Evolutionary conservation across 495 filamentous ascomycete species (phyloP).

Genomic region (Hyaloscypha hepaticicola): DNA sequence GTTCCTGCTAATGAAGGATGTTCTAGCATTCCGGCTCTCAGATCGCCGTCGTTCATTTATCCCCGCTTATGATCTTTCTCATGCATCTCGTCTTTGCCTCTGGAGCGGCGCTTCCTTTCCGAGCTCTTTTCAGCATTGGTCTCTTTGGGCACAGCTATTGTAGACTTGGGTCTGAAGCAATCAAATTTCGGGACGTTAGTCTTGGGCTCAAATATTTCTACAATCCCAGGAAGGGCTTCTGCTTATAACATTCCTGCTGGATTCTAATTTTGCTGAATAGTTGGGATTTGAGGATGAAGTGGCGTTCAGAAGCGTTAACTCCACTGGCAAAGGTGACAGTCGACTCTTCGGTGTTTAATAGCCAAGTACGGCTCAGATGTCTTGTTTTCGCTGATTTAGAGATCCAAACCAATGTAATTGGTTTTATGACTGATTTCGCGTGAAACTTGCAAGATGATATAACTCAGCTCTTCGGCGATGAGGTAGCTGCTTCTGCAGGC

Average conservation of each 20-base stretch:
- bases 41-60: slow-evolving; percentile 12
- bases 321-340: too few species aligned
- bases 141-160: slow-evolving; percentile 26
- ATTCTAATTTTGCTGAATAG: neutral
- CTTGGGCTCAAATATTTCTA: slow-evolving; percentile 22
- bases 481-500: slow-evolving; percentile 34
- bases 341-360: too few species aligned
- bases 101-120: neutral
- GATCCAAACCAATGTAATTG: slow-evolving; percentile 34
- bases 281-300: neutral
- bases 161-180: slow-evolving; percentile 60
- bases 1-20: too few species aligned
- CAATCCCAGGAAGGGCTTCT: slow-evolving; percentile 2
- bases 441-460: slow-evolving; percentile 30
- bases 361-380: too few species aligned
- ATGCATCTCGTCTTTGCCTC: slow-evolving; percentile 15
- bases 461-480: slow-evolving; percentile 28
- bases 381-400: slow-evolving; percentile 21
- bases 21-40: too few species aligned
- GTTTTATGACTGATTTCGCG: slow-evolving; percentile 40
- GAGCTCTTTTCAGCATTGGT: neutral
- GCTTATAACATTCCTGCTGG: slow-evolving; percentile 12
- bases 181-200: slow-evolving; percentile 60
- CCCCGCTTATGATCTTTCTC: slow-evolving; percentile 5
- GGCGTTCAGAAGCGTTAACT: neutral